phyloP scores from a whole-genome alignment of 495 filamentous ascomycete species.

The Chaetomium cochliodes region DNA sequence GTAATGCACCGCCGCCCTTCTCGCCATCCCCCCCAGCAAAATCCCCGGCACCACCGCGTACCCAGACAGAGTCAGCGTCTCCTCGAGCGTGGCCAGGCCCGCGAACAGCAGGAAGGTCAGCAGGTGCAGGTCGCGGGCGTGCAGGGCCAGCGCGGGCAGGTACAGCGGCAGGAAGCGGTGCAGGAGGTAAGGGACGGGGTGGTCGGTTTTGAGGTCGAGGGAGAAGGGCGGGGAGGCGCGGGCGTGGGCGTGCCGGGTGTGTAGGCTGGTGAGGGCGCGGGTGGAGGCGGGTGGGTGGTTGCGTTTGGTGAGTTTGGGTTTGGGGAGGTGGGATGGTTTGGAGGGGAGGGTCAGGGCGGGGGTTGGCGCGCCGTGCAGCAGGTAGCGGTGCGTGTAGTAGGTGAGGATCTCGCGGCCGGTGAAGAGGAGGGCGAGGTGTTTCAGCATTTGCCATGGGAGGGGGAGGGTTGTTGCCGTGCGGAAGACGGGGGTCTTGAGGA shows the following conservation, averaged over 20 bases:
- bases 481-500: conserved; percentile 42
- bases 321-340: background rate
- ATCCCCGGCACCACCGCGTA: conserved; percentile 74
- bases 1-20: conserved; percentile 68
- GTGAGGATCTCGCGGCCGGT: conserved; percentile 56
- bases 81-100: conserved; percentile 67
- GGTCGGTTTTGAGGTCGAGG: conserved; percentile 65
- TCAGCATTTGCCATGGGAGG: conserved; percentile 52
- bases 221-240: conserved; percentile 57
- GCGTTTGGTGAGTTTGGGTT: background rate
- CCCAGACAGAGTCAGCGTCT: conserved; percentile 72
- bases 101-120: conserved; percentile 75
- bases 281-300: conserved; percentile 27
- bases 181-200: conserved; percentile 71
- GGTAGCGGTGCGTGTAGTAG: conserved; percentile 71
- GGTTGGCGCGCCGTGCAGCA: conserved; percentile 57
- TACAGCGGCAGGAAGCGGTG: conserved; percentile 70
- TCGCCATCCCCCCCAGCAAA: conserved; percentile 70
- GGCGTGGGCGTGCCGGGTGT: conserved; percentile 65
- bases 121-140: conserved; percentile 64
- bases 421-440: conserved; percentile 64
- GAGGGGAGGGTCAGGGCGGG: conserved; percentile 44
- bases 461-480: conserved; percentile 46
- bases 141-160: conserved; percentile 52
- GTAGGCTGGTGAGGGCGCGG: conserved; percentile 41